phyloP scores from a whole-genome alignment of 768 basidiomycete genomes.

The Boletus edulis region DNA sequence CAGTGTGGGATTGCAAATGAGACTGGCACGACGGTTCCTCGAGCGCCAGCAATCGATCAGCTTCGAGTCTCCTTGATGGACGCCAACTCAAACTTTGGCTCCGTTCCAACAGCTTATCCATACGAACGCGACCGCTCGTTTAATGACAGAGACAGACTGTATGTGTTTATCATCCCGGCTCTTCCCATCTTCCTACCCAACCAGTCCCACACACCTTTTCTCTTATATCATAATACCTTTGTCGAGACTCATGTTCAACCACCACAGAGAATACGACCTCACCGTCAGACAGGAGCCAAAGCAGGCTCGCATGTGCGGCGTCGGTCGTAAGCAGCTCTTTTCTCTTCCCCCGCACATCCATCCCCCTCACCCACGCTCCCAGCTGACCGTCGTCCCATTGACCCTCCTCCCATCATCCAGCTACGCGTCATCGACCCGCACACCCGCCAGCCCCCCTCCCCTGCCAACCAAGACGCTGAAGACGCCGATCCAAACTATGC shows the following conservation, averaged over 20 bases:
- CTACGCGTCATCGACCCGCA: slow-evolving; percentile 78
- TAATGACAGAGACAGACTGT: slow-evolving; percentile 39
- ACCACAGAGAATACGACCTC: slow-evolving; percentile 75
- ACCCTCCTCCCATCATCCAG: slow-evolving; percentile 96
- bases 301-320: slow-evolving; percentile 88
- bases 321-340: slow-evolving; percentile 66
- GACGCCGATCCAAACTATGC: slow-evolving; percentile 42
- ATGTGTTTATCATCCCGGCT: slow-evolving; percentile 5
- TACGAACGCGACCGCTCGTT: slow-evolving; percentile 29
- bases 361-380: slow-evolving; percentile 10
- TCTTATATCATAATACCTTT: slow-evolving; percentile 1
- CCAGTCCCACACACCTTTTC: slow-evolving; percentile 3
- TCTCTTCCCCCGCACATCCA: slow-evolving; percentile 5
- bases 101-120: slow-evolving; percentile 27
- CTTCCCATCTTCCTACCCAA: slow-evolving; percentile 6
- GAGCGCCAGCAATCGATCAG: slow-evolving; percentile 12
- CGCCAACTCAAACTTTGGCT: slow-evolving; percentile 22
- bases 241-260: slow-evolving; percentile 6
- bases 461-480: slow-evolving; percentile 30
- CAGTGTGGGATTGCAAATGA: slow-evolving; percentile 10
- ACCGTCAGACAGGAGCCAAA: slow-evolving; percentile 88
- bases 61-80: slow-evolving; percentile 19
- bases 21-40: too few species aligned
- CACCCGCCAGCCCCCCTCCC: slow-evolving; percentile 30
- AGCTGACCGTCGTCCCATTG: slow-evolving; percentile 95